phyloP scores from a whole-genome alignment of 768 basidiomycete species.

The Podaxis sp. region DNA sequence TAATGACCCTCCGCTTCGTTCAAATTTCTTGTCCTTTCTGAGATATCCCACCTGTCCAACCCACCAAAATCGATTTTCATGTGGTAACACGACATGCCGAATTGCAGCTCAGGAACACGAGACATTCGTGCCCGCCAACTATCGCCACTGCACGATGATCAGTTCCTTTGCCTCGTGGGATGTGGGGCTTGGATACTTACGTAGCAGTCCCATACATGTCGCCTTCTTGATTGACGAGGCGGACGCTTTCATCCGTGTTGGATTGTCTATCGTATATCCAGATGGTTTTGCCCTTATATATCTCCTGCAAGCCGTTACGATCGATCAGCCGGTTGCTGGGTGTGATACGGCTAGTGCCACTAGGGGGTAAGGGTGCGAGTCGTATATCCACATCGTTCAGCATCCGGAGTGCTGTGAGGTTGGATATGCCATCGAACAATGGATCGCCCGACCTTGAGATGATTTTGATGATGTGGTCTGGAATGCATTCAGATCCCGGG shows the following conservation, averaged over 20 bases:
- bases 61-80: slow-evolving; percentile 79
- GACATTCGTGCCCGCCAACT: slow-evolving; percentile 76
- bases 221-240: slow-evolving; percentile 62
- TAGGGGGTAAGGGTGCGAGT: slow-evolving; percentile 45
- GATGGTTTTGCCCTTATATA: slow-evolving; percentile 63
- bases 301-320: slow-evolving; percentile 67
- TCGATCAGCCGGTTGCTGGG: slow-evolving; percentile 63
- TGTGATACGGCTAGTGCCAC: slow-evolving; percentile 43
- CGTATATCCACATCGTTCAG: slow-evolving; percentile 73
- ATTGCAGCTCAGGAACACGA: slow-evolving; percentile 73
- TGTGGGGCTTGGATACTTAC: slow-evolving; percentile 40
- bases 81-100: slow-evolving; percentile 56
- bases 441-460: slow-evolving; percentile 40
- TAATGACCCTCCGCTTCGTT: slow-evolving; percentile 42
- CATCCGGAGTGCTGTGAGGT: slow-evolving; percentile 63
- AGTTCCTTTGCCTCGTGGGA: not conserved
- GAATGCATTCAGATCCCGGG: slow-evolving; percentile 26
- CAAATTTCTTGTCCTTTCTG: slow-evolving; percentile 63
- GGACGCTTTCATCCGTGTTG: slow-evolving; percentile 63
- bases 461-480: slow-evolving; percentile 47
- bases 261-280: slow-evolving; percentile 78
- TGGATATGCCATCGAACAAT: slow-evolving; percentile 53
- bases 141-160: slow-evolving; percentile 54
- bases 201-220: slow-evolving; percentile 77
- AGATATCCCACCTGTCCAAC: slow-evolving; percentile 69